phyloP scores from a whole-genome alignment of 176 grass and related monocot genomes.

The Eragrostis curvula region DNA sequence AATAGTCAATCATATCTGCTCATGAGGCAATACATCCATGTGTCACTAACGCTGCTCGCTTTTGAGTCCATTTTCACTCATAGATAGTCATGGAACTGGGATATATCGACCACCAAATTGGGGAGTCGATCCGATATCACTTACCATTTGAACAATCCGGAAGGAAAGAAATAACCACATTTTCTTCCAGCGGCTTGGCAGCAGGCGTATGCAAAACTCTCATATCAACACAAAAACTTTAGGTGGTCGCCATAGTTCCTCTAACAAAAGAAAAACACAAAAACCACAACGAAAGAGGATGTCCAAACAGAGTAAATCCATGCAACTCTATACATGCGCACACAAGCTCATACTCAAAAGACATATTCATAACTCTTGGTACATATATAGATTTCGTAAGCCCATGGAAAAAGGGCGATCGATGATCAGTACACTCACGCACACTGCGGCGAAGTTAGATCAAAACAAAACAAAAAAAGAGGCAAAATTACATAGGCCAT shows the following conservation, averaged over 20 bases:
- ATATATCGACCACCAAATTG: too few species aligned
- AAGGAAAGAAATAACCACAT: neutral
- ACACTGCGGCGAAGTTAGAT: neutral
- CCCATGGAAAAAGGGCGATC: conserved; percentile 1
- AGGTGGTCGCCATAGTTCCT: too few species aligned
- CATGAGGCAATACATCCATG: too few species aligned
- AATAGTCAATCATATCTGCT: too few species aligned
- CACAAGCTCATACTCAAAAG: neutral
- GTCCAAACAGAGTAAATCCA: neutral
- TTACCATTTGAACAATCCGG: too few species aligned
- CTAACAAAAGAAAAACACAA: too few species aligned
- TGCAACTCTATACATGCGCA: neutral
- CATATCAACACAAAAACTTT: neutral
- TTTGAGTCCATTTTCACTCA: too few species aligned
- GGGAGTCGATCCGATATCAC: too few species aligned
- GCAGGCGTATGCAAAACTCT: neutral
- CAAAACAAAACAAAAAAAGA: neutral
- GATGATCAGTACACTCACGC: neutral
- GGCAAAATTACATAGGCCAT: conserved; percentile 21
- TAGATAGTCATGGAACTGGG: too few species aligned
- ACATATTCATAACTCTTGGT: neutral
- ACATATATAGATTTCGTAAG: neutral
- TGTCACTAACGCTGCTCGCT: too few species aligned
- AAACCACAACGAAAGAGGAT: too few species aligned
- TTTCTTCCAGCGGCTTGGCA: neutral